These are phyloP conservation scores for Rhododendron williamsianum DNA, from an alignment of 148 eudicot genomes.

Conservation along the genomic window DNA sequence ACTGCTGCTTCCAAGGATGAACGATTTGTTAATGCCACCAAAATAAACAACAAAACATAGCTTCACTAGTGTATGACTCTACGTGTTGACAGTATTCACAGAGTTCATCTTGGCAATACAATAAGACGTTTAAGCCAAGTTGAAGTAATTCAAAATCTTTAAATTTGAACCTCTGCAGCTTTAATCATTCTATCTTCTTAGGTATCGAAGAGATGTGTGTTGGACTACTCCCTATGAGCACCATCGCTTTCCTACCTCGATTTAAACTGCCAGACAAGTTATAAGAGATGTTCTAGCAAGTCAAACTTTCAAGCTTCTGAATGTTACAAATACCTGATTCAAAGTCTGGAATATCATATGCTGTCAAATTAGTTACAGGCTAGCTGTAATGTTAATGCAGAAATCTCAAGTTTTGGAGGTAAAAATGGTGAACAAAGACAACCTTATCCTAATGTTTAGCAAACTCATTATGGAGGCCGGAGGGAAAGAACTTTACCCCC, in stretches of 20 bases:
- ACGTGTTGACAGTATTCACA: neutral
- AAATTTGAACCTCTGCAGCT: neutral
- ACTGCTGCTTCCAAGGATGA: conserved; percentile 26
- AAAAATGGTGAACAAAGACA: neutral
- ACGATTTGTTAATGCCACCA: neutral
- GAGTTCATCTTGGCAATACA: neutral
- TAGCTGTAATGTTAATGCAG: neutral
- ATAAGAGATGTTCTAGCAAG: neutral
- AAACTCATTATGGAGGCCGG: neutral
- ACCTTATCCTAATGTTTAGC: neutral
- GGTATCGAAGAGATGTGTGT: too few species aligned
- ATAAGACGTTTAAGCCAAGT: neutral
- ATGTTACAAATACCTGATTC: neutral
- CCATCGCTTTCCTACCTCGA: neutral
- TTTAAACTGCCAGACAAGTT: neutral
- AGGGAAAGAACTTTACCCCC: neutral
- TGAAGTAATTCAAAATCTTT: neutral
- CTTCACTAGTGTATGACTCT: neutral
- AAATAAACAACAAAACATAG: neutral
- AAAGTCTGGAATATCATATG: neutral
- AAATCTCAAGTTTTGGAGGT: neutral
- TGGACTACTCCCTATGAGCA: too few species aligned
- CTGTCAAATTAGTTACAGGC: neutral
- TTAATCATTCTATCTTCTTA: neutral
- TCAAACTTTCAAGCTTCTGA: neutral